These are phyloP conservation scores for Camelina neglecta DNA, from an alignment of 345 rosid species.

Conservation along the genomic window DNA sequence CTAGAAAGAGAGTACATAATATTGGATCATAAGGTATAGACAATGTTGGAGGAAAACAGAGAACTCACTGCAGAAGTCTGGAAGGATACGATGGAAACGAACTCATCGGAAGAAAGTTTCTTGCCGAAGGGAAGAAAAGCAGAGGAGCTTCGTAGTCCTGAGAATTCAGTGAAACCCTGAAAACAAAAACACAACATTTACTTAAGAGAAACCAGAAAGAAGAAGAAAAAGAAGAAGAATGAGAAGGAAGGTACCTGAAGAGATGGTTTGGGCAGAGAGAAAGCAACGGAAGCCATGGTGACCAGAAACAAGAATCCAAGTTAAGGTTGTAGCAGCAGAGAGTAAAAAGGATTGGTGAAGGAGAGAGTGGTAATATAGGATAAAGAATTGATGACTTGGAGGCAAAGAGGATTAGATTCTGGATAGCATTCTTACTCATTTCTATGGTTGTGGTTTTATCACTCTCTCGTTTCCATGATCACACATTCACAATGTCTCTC, in stretches of 20 bases:
- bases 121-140: conserved; percentile 59
- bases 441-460: conserved; percentile 41
- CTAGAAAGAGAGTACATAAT: too few relatives aligned
- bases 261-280: conserved; percentile 82
- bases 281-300: conserved; percentile 83
- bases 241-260: conserved; percentile 57
- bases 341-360: conserved; percentile 16
- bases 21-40: neutral
- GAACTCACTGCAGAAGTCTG: conserved; percentile 83
- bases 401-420: conserved; percentile 70
- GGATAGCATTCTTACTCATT: conserved; percentile 62
- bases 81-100: conserved; percentile 61
- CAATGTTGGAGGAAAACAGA: neutral
- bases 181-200: conserved; percentile 29
- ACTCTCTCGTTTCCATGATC: conserved; percentile 35
- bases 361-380: conserved; percentile 32
- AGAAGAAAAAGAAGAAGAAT: neutral
- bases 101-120: conserved; percentile 73
- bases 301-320: conserved; percentile 10
- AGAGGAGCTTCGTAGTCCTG: conserved; percentile 73
- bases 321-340: conserved; percentile 35
- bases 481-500: conserved; percentile 18
- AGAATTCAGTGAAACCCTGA: conserved; percentile 74
- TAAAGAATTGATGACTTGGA: conserved; percentile 37
- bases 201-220: neutral